Evolutionary conservation across 192 early-diverging fungal species (phyloP), one percentile per base, ranked within the genome.

Genomic region (Pilaira anomala): DNA sequence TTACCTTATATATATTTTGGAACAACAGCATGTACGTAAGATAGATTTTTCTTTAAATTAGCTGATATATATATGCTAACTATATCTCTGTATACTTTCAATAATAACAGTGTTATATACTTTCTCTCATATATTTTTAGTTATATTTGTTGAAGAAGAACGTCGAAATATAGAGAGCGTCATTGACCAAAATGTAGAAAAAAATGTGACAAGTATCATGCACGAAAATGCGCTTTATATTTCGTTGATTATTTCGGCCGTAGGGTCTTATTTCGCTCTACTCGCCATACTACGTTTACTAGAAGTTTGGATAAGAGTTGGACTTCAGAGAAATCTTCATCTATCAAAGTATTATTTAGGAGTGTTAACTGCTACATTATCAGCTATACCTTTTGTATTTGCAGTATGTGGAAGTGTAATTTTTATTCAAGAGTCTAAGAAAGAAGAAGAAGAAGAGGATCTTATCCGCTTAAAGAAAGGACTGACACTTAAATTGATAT

Each of bases 1-100:
- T 19, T 46, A 46, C 44, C 44, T 19, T 46, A 46, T 46, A 14
- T 46, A 18, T 46, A 46, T 46, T 46, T 46, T n/a, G 44, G 44
- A 46, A 19, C 18, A 16, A 46, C 44, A 46, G 44, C 44, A 46
- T 46, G 44, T 46, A 46, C 2, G 44, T 19, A n/a, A n/a, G n/a
- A n/a, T n/a, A n/a, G n/a, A n/a, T n/a, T n/a, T n/a, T n/a, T n/a
- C n/a, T n/a, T n/a, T n/a, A n/a, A n/a, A n/a, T n/a, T n/a, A n/a
- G n/a, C n/a, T n/a, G n/a, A n/a, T n/a, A 46, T 18, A 45, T 45
- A n/a, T 45, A 19, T 46, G 4, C 44, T 18, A 14, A 46, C 1
- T 19, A 46, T n/a, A 45, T 12, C 11, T 16, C 12, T 16, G 3
- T 45, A n/a, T 45, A 16, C n/a, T 18, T 18, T 46, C 13, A 16